These are phyloP conservation scores for Chrysosporium keratinophilum DNA, from an alignment of 2,329 filamentous ascomycete genomes.

Conservation along the genomic window DNA sequence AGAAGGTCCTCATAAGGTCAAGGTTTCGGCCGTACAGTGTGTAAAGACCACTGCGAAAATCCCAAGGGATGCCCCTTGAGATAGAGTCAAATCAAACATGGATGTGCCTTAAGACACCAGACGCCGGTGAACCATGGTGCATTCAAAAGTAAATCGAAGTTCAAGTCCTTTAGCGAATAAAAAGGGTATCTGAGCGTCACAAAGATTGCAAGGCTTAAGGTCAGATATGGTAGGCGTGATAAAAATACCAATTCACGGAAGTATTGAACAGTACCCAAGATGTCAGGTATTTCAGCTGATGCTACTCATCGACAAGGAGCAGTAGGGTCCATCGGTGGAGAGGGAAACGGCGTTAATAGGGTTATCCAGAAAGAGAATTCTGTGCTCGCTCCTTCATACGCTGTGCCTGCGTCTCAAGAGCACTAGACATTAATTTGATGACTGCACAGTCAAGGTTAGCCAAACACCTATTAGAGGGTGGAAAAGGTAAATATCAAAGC, in stretches of 20 bases:
- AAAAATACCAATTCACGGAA: neutral
- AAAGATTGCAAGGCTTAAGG: neutral
- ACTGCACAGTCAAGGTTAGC: constrained; percentile 37
- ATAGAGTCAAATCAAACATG: neutral
- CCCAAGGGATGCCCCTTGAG: neutral
- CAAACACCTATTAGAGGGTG: constrained; percentile 1
- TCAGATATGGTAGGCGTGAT: neutral
- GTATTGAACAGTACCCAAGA: neutral
- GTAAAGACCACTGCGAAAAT: neutral
- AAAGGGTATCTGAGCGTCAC: neutral
- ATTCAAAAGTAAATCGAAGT: neutral
- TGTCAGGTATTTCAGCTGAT: neutral
- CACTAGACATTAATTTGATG: constrained; percentile 58
- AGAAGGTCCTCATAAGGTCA: neutral
- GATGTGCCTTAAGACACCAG: constrained; percentile 3
- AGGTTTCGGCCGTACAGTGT: neutral
- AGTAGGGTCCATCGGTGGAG: neutral
- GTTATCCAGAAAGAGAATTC: constrained; percentile 12
- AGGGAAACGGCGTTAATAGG: neutral
- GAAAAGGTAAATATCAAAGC: constrained; percentile 24
- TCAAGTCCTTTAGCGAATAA: neutral
- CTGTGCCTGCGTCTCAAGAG: constrained; percentile 53
- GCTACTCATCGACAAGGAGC: neutral
- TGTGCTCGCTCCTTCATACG: constrained; percentile 52
- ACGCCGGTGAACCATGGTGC: neutral